phyloP scores from a whole-genome alignment of 2,329 filamentous ascomycete genomes.

The Ascochyta pisi region DNA sequence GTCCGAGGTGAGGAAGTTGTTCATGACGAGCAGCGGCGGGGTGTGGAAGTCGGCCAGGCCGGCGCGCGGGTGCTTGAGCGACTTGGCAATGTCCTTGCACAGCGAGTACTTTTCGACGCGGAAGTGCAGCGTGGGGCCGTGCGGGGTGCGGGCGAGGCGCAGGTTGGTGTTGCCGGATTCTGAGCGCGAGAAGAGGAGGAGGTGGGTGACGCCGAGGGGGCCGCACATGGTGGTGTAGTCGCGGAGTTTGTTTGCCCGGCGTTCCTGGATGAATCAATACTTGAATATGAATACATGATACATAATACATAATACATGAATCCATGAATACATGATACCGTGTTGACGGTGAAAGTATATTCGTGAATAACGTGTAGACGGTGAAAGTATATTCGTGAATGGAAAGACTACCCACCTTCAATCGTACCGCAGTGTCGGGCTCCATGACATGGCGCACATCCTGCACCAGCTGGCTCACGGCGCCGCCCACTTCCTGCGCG shows the following conservation, averaged over 20 bases:
- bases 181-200: conserved; percentile 91
- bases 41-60: conserved; percentile 82
- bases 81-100: conserved; percentile 85
- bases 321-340: too few relatives aligned
- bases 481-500: conserved; percentile 89
- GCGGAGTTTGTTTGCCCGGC: conserved; percentile 83
- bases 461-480: conserved; percentile 86
- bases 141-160: conserved; percentile 83
- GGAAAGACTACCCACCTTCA: conserved; percentile 64
- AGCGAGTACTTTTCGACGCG: conserved; percentile 93
- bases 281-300: too few relatives aligned
- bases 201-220: conserved; percentile 88
- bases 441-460: conserved; percentile 96
- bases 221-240: conserved; percentile 97
- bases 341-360: neutral
- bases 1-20: conserved; percentile 81
- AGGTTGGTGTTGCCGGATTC: conserved; percentile 91
- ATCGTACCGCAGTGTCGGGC: conserved; percentile 84
- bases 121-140: conserved; percentile 93
- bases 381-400: neutral
- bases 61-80: conserved; percentile 81
- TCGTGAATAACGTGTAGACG: neutral
- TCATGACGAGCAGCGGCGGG: conserved; percentile 95
- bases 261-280: conserved; percentile 61
- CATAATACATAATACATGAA: too few relatives aligned